These are phyloP conservation scores for Gynostemma pentaphyllum DNA, from an alignment of 306 rosid genomes.

Conservation along the genomic window DNA sequence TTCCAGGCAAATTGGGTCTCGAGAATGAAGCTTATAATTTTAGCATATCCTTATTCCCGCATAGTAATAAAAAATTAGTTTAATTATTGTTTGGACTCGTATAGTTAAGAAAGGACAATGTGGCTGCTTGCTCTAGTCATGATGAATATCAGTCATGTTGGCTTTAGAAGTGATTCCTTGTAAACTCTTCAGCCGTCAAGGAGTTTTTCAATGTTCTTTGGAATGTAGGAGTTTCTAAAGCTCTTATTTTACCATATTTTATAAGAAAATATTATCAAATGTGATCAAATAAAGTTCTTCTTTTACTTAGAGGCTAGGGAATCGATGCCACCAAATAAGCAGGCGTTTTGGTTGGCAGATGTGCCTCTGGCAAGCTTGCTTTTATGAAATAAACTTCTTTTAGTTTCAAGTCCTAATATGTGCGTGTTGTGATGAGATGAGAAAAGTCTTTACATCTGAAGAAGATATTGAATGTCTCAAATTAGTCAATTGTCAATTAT, in stretches of 20 bases:
- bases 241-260: too few species aligned
- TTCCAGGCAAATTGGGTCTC: constrained; percentile 1
- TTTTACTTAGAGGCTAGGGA: not conserved
- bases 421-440: not conserved
- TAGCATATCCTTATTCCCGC: not conserved
- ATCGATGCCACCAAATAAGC: not conserved
- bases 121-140: not conserved
- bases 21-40: not conserved
- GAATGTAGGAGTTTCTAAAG: not conserved
- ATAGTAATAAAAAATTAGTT: not conserved
- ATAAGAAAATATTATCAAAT: too few species aligned
- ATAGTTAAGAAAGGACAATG: not conserved
- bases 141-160: not conserved
- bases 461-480: not conserved
- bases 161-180: not conserved
- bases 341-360: not conserved
- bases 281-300: too few species aligned
- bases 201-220: not conserved
- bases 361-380: not conserved
- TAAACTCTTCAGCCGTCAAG: not conserved
- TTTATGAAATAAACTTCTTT: not conserved
- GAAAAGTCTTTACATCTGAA: not conserved
- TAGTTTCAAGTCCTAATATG: not conserved
- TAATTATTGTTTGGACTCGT: not conserved
- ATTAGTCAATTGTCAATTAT: not conserved